Percentiles rank a stretch among this genome's conserved stretches.
These are phyloP conservation scores for Phialemoniopsis sp. DNA, from an alignment of 2,329 filamentous ascomycete species.

Conservation along the genomic window DNA sequence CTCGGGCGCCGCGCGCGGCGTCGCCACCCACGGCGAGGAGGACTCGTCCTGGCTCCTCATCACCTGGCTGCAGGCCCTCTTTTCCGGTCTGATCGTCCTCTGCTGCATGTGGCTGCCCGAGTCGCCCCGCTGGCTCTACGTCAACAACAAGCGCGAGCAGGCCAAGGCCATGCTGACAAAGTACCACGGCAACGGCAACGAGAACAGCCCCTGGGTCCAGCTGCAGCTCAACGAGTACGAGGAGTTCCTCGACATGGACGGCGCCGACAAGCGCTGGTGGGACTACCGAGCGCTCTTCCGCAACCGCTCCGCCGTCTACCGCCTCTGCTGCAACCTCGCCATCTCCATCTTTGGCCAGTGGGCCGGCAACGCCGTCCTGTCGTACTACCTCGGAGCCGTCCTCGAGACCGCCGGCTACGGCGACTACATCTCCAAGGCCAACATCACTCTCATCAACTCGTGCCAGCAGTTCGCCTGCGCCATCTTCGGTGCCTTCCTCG, in stretches of 20 bases:
- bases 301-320: conserved; percentile 28
- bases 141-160: conserved; percentile 19
- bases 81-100: conserved; percentile 31
- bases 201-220: conserved; percentile 29
- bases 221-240: conserved; percentile 35
- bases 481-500: conserved; percentile 22
- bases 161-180: conserved; percentile 22
- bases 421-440: conserved; percentile 31
- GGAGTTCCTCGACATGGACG: conserved; percentile 31
- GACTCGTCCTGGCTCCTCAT: conserved; percentile 35
- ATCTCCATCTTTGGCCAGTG: conserved; percentile 40
- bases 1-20: conserved; percentile 41
- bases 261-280: conserved; percentile 39
- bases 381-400: conserved; percentile 46
- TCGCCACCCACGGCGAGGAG: conserved; percentile 25
- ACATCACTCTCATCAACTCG: conserved; percentile 48
- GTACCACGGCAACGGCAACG: conserved; percentile 32
- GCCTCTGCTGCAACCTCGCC: conserved; percentile 32
- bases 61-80: conserved; percentile 37
- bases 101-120: conserved; percentile 23
- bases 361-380: conserved; percentile 32
- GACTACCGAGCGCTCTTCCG: conserved; percentile 39
- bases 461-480: conserved; percentile 45
- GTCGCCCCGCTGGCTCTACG: conserved; percentile 24
- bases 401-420: conserved; percentile 46